Evolutionary conservation across 352 stramenopile species (phyloP), one percentile per base, ranked within the genome.

Genomic region (Globisporangium cederbergense): DNA sequence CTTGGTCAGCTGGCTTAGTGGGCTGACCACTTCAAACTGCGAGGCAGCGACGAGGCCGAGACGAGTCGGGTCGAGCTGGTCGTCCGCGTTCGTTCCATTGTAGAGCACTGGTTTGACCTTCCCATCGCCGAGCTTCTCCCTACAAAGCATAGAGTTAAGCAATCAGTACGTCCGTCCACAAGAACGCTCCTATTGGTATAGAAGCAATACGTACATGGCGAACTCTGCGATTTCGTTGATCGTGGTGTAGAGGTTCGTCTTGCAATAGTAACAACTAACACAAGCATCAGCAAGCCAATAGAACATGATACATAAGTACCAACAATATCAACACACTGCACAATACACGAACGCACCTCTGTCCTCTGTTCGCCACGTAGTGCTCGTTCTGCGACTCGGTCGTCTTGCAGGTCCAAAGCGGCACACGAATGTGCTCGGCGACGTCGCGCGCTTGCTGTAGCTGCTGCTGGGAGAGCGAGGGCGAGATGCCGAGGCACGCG

Each of bases 31-130:
- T 3, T 89, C 62, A 76, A 98, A 99, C 57, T 98, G 87, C 9
- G 78, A 76, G 1, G 97, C 97, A 2, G 96, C 96, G 32, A 98
- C 78, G 8, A 99, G 79, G 1, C 96, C 43, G 36, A 67, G 58
- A 18, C 97, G 79, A 0, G 96, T 99, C 10, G 89, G 84, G 73
- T 99, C 96, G 50, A 89, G 67, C 14, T 90, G 78, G 66, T 99
- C 97, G 64, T 99, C 96, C 1, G 86, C 86, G 66, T 99, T 99
- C 0, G 97, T 99, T 57, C 97, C 97, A 72, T 99, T 99, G 84
- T 98, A 99, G 9, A 99, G 70, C 34, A 89, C 67, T 0, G 75
- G 71, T 22, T 73, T 70, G 14, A 11, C 6, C 55, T 51, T 30
- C 2, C 25, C 18, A 13, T 52, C 42, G 5, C 9, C 60, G 5